phyloP scores from a whole-genome alignment of 2,329 filamentous ascomycete genomes.

The Passalora sequoiae region DNA sequence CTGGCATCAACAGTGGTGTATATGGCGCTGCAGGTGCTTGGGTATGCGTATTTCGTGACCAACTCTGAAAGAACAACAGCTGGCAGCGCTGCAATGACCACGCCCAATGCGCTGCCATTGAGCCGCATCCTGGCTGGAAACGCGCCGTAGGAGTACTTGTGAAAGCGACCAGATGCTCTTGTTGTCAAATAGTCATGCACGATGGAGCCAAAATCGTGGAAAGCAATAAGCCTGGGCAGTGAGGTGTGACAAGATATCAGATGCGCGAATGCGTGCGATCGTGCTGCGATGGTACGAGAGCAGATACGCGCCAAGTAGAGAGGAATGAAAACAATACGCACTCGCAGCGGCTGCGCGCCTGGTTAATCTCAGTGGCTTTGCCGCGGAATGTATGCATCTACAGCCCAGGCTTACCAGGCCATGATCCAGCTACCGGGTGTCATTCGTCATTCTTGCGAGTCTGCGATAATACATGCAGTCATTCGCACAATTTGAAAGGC shows the following conservation, averaged over 20 bases:
- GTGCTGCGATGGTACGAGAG: neutral
- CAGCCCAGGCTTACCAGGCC: no score
- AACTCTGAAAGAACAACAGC: conserved; percentile 17
- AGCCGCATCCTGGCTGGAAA: conserved; percentile 11
- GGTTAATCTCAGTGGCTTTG: neutral
- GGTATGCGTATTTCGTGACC: conserved; percentile 27
- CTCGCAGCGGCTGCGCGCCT: neutral
- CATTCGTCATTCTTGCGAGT: no score
- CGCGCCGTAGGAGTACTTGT: neutral
- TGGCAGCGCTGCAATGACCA: conserved; percentile 15
- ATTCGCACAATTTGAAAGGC: no score
- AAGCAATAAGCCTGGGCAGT: no score
- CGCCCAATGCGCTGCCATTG: conserved; percentile 9
- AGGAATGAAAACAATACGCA: conserved; percentile 4
- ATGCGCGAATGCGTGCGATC: neutral
- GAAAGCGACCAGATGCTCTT: neutral
- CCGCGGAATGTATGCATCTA: conserved; percentile 7
- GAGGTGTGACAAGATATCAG: neutral
- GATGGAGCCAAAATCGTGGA: no score
- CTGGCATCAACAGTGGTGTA: conserved; percentile 16
- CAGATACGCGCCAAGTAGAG: neutral
- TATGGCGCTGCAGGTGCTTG: conserved; percentile 26
- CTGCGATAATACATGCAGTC: no score
- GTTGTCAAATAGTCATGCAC: neutral
- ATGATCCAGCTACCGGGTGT: no score